Conservation (phyloP, 2,329 filamentous ascomycete genomes). For the Pseudogymnoascus sp. region DNA sequence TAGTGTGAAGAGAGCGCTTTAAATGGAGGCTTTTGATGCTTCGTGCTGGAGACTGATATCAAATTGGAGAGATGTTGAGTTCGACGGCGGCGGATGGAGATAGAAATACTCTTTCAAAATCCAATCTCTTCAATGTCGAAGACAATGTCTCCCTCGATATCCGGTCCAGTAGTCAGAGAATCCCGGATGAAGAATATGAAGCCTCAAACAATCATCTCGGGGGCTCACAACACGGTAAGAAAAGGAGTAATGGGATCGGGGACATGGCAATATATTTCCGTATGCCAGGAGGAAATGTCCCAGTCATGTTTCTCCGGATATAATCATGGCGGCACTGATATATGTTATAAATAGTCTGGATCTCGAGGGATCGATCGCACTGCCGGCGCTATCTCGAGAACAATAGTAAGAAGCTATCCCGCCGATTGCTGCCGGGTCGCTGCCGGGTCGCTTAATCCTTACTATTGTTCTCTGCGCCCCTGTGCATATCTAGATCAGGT, state of each 20-base stretch:
- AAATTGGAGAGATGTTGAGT: background rate
- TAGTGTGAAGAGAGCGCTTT: background rate
- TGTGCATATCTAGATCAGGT: background rate
- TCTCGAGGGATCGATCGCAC: conserved; percentile 1
- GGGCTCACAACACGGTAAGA: background rate
- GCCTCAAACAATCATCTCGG: background rate
- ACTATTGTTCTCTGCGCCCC: conserved; percentile 1
- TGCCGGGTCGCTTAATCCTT: background rate
- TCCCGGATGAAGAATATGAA: background rate
- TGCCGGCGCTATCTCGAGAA: conserved; percentile 5
- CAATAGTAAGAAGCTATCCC: conserved; percentile 1
- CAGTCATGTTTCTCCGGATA: background rate
- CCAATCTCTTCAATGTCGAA: background rate
- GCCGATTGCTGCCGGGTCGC: too few relatives aligned
- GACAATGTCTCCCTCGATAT: background rate
- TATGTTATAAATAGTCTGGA: background rate
- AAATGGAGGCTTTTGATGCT: background rate
- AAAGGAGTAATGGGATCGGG: background rate
- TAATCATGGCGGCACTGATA: background rate
- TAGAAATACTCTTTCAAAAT: conserved; percentile 1
- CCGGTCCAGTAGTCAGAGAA: background rate
- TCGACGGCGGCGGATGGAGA: background rate
- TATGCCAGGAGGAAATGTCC: background rate
- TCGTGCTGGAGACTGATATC: background rate
- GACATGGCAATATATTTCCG: background rate